Base-by-base conservation (phyloP, 1,284 basidiomycete species). In the Inonotus hispidus region DNA sequence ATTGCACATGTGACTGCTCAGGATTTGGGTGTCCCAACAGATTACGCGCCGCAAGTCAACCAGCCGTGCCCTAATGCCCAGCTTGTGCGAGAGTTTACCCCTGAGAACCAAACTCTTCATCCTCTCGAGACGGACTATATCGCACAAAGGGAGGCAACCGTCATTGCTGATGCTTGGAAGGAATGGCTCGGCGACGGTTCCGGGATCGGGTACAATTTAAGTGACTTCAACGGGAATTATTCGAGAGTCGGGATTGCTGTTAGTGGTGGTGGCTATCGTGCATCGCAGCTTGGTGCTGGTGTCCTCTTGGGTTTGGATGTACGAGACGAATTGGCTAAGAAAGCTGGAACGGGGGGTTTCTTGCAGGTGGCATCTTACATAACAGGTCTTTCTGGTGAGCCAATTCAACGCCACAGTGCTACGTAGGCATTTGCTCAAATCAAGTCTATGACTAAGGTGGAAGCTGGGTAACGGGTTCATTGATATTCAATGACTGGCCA, bases 311-410 rank as follows among this genome's bases (percentile, higher is more conserved):
- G 74, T 0, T 72, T 89, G 19, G 87, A 88, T 69, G 78, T 77
- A 1, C 73, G 86, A 27, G 85, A 89, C 63, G 68, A 71, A 1
- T 75, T 80, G n/a, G 74, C 85, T 16, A 81, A 79, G 66, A 66
- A 71, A 1, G 75, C 72, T 2, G 85, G 85, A 5, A 87, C 85
- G 0, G 88, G 85, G 2, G 87, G 87, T 2, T 70, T 89, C 0
- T 72, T 88, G 43, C 86, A 88, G 68, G 82, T 85, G 29, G 69
- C 81, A 11, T 82, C 82, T 1, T 89, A 89, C 71, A 69, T 87
- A 35, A 70, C 80, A 10, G 84, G 79, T 1, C 74, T 88, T 0
- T 87, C 85, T 59, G 87, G 86, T 82, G 61, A 55, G 73, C 19
- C 52, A 38, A 23, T 35, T 21, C 35, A 50, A 29, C 2, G n/a